These are phyloP conservation scores for Begonia masoniana DNA, from an alignment of 306 rosid species.

Conservation along the genomic window DNA sequence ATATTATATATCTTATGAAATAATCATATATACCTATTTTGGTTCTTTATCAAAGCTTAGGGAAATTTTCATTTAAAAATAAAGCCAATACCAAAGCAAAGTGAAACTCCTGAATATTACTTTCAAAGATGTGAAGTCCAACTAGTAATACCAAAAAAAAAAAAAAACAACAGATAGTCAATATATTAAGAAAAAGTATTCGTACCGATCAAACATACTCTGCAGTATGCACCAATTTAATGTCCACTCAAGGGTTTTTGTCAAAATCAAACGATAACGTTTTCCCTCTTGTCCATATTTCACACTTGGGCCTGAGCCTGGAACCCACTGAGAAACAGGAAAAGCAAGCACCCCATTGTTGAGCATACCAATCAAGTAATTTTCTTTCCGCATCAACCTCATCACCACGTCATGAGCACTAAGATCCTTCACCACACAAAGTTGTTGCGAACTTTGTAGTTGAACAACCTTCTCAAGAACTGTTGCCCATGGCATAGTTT, in stretches of 20 bases:
- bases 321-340: conserved; percentile 81
- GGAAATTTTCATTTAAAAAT: no score
- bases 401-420: conserved; percentile 85
- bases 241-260: conserved; percentile 93
- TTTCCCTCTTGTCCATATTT: conserved; percentile 35
- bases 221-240: conserved; percentile 93
- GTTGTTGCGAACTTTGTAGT: conserved; percentile 54
- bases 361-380: conserved; percentile 87
- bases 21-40: no score
- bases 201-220: conserved; percentile 97
- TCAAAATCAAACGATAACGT: conserved; percentile 42
- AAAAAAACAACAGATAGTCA: conserved; percentile 1
- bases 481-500: conserved; percentile 94
- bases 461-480: conserved; percentile 70
- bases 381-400: conserved; percentile 97
- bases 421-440: conserved; percentile 80
- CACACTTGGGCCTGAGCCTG: conserved; percentile 76
- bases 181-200: conserved; percentile 5
- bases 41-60: no score
- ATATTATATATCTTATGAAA: no score
- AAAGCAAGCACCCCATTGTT: conserved; percentile 91
- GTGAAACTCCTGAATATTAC: no score
- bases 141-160: neutral
- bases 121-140: neutral
- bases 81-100: no score